Base-by-base conservation (phyloP, 23 red algal genomes). In the Gracilaria domingensis region DNA sequence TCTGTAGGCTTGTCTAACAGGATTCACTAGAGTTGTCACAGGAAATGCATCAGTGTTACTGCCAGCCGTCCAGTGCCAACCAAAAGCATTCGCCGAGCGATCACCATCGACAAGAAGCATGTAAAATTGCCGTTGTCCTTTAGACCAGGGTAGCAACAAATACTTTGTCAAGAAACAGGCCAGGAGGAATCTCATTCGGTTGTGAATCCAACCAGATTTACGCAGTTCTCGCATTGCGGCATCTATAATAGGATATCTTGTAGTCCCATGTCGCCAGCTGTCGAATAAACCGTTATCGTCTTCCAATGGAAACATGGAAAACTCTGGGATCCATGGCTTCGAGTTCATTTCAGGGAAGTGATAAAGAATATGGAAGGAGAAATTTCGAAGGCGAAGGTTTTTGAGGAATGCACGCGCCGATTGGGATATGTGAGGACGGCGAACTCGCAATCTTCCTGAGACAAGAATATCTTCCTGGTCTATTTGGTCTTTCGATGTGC, bases 21-120 rank as follows among this genome's bases (percentile, higher is more conserved):
- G 96, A 81, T 95, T 98, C 4, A 98, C 92, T 45, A 98, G 81
- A 32, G 38, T 82, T 45, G 80, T 90, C 45, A 98, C 81, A 29
- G 96, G 92, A 82, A 95, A 95, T 37, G 96, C 82, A 86, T 98
- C 92, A 12, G 92, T 98, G 55, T 98, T 91, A 88, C 92, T 95
- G 40, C 96, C 96, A 0, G 96, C 79, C 21, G 96, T 98, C 96
- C 96, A 98, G 61, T 98, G 96, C 96, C 96, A 98, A 54, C 96
- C 96, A 13, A 98, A 55, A 30, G 85, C 88, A 87, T 99, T 99
- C 50, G 93, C 57, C 1, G 97, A 91, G 66, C 83, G 85, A 44
- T 99, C 97, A 18, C 94, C 97, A 56, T 99, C 97, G 7, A 99
- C 48, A 35, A 99, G 88, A 50, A 88, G 56, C 23, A 50, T 58